Evolutionary conservation across 768 basidiomycete species (phyloP), one percentile per base, ranked within the genome.

Genomic region (Trametes elegans): DNA sequence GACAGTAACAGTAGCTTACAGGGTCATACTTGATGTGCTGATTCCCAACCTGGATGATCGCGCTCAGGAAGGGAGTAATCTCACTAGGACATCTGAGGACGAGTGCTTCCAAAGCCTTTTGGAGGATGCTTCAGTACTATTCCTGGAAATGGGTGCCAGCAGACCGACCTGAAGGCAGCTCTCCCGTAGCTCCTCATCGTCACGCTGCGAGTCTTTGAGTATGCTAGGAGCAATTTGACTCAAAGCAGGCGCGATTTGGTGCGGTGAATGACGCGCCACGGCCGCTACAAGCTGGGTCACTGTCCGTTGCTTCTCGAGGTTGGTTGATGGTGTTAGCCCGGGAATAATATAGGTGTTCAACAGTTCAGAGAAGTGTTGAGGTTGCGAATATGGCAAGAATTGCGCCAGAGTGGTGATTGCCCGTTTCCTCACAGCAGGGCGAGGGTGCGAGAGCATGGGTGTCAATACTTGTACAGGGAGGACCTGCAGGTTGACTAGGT

Each of bases 11-110:
- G 23, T 49, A 5, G 74, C 85, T 63, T 66, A 95, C 93, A 0
- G 96, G 96, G 69, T 99, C 97, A 66, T 92, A 89, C 67, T 92
- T 95, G 74, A 99, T 88, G 61, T 85, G 86, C 56, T 86, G 82
- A 43, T 76, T 80, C 3, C 88, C 92, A 24, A 80, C 75, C 55
- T 87, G 83, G 14, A 90, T 76, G 60, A 95, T 87, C 7, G 78
- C 70, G 46, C 72, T 73, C 29, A 96, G 69, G 67, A 85, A 93
- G 0, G 86, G 78, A 0, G 88, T 84, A 27, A 88, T 82, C 63
- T 97, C 94, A 6, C 81, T 75, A 0, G 95, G 92, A 65, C 93
- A 93, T 53, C 88, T 81, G 59, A 98, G 70, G 0, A 95, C 77
- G 3, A 98, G 72, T 0, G 85, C 83, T 70, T 99, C 97, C 57